Base-by-base conservation (phyloP, 2,329 filamentous ascomycete genomes). In the Paecilomyces variotii region DNA sequence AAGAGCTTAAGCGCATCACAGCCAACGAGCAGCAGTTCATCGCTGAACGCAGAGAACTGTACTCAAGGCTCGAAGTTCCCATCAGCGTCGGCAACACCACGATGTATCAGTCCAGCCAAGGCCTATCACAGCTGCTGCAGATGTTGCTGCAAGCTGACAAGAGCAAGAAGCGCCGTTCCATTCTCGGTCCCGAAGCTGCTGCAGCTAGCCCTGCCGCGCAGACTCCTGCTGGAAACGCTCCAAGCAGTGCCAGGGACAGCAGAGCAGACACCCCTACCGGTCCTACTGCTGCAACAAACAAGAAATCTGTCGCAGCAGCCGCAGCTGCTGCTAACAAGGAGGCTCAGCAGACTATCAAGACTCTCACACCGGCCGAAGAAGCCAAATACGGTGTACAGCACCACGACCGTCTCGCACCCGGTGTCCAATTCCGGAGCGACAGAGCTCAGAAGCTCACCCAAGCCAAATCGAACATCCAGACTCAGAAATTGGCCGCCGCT, bases 1-100 rank as follows among this genome's bases (percentile, higher is more conserved):
- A 93, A 59, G 94, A 99, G 71, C 84, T 99, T 57, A 91, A 95
- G 69, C 88, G 94, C 60, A 97, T 99, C 64, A 84, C 96, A 68
- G 87, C 89, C 62, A 87, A 91, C 60, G 90, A 92, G 63, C 89
- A 94, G 65, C 87, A 86, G 59, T 88, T 97, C 69, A 90, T 95
- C 70, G 87, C 90, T 64, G 91, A 97, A 70, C 88, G 94, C 57
- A 86, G 87, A 65, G 92, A 96, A 71, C 84, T 96, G 52, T 96
- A 93, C 76, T 84, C 86, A 62, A 85, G 93, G 56, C 86, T 99
- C 10, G 93, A 97, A 69, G 90, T 91, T 62, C 92, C 92, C 72
- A 81, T 66, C 78, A 89, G 78, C 74, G 87, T 77, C 55, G 79
- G 80, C 59, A 89, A 90, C 67, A 89, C 90, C 60, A 83, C 82